Conservation (phyloP, 768 basidiomycete species). For the Calocera viscosa region DNA sequence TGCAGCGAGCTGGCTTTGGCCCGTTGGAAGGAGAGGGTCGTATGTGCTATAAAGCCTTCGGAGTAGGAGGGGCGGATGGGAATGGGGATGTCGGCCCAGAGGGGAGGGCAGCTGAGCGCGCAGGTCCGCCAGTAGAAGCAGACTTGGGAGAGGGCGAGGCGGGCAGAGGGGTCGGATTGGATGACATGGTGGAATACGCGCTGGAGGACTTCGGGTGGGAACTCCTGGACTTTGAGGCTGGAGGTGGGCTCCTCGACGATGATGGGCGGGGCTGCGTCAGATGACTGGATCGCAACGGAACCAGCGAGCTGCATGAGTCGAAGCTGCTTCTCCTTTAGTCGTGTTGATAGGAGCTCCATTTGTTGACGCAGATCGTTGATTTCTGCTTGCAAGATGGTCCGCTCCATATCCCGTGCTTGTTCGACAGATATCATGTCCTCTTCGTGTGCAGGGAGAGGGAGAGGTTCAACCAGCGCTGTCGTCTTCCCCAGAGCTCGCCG, state of each 20-base stretch:
- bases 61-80: background rate
- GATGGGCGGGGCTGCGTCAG: background rate
- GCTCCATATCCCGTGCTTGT: background rate
- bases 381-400: background rate
- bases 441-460: background rate
- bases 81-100: background rate
- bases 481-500: background rate
- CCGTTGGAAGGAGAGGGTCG: background rate
- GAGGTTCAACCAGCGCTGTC: background rate
- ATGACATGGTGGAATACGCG: background rate
- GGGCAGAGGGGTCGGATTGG: background rate
- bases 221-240: background rate
- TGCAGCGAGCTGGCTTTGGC: background rate
- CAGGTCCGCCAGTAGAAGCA: slow-evolving; percentile 6
- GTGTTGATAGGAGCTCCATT: background rate
- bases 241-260: background rate
- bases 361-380: background rate
- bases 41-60: background rate
- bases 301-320: background rate
- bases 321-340: background rate
- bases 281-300: background rate
- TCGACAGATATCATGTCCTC: background rate
- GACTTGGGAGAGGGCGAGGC: background rate
- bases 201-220: slow-evolving; percentile 4
- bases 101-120: background rate